Evolutionary conservation across 1,139 yeast genomes (phyloP), one percentile per base, ranked within the genome.

Genomic region (Pichia sp.): DNA sequence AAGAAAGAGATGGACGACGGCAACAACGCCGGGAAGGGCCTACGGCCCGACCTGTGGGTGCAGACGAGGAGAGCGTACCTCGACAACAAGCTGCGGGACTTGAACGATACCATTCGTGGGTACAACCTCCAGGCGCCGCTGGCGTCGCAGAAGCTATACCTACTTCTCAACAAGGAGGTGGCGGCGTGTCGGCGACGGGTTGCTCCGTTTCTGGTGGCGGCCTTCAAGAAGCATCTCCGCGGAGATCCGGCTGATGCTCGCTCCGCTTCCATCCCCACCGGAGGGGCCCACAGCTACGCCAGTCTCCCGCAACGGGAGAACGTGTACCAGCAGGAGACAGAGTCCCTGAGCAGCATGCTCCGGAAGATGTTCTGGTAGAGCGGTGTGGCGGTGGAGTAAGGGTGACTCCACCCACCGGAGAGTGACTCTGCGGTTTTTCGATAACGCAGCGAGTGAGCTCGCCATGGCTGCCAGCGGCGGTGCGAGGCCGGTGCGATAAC

Each of bases 61-160:
- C 34, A 47, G 1, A 61, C 62, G 3, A 69, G 77, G 43, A 51
- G 57, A 21, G 60, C 59, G 18, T 82, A 76, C 58, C 71, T 81
- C 36, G 61, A 66, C 0, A 73, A 74, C 6, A 73, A 78, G 51
- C 62, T 85, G 7, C 70, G 69, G 13, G 63, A 71, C 3, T 66
- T 88, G 46, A 89, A 89, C 66, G 75, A 73, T 49, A 71, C 74
- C 1, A 76, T 89, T 21, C 70, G 96, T 23, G 79, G 85, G 19
- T 89, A 88, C 64, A 89, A 89, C 60, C 66, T 89, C 28, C 95
- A 87, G 62, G 87, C 95, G 1, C 96, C 96, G 0, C 69, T 85
- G 23, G 74, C 82, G 1, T 80, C 95, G 0, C 89, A 91, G 56
- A 83, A 83, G 58, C 71, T 85, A 51, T 88, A 88, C 62, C 65